Percentiles rank a stretch among this genome's conserved stretches.
These are phyloP conservation scores for Penicillium occitanis DNA, from an alignment of 2,329 filamentous ascomycete genomes.

Conservation along the genomic window DNA sequence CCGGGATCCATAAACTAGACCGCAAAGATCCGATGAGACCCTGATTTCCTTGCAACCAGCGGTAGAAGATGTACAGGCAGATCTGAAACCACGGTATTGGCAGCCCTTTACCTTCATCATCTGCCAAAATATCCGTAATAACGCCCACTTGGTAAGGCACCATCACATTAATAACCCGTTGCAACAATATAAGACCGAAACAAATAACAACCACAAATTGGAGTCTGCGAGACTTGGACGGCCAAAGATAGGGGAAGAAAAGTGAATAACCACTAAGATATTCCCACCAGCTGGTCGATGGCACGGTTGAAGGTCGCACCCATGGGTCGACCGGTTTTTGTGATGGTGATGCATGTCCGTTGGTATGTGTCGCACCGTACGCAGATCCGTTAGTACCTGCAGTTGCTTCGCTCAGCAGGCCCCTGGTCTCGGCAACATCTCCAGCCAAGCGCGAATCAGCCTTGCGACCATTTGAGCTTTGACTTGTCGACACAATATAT, in stretches of 20 bases:
- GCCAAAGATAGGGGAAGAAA: constrained; percentile 97
- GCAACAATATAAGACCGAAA: constrained; percentile 74
- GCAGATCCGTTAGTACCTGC: constrained; percentile 48
- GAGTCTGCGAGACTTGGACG: constrained; percentile 71
- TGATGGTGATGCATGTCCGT: constrained; percentile 19
- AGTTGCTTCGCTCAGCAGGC: constrained; percentile 47
- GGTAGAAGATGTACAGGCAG: constrained; percentile 71
- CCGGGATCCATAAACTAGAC: constrained; percentile 89
- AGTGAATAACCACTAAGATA: constrained; percentile 89
- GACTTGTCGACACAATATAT: constrained; percentile 54
- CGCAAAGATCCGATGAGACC: constrained; percentile 81
- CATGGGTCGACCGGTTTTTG: constrained; percentile 66
- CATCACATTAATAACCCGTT: constrained; percentile 80
- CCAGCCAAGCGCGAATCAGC: constrained; percentile 34
- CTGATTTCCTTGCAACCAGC: constrained; percentile 82
- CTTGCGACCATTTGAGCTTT: constrained; percentile 41
- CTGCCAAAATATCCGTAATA: constrained; percentile 73
- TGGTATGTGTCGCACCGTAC: constrained; percentile 45
- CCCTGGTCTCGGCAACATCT: constrained; percentile 44
- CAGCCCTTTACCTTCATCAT: constrained; percentile 52
- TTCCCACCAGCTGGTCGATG: constrained; percentile 91
- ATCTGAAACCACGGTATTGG: constrained; percentile 73
- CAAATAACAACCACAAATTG: constrained; percentile 79
- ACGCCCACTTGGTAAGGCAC: constrained; percentile 78
- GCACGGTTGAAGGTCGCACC: constrained; percentile 82